Evolutionary conservation across 305 asterid species (phyloP), one percentile per base, ranked within the genome.

Genomic region (Fraxinus latifolia): DNA sequence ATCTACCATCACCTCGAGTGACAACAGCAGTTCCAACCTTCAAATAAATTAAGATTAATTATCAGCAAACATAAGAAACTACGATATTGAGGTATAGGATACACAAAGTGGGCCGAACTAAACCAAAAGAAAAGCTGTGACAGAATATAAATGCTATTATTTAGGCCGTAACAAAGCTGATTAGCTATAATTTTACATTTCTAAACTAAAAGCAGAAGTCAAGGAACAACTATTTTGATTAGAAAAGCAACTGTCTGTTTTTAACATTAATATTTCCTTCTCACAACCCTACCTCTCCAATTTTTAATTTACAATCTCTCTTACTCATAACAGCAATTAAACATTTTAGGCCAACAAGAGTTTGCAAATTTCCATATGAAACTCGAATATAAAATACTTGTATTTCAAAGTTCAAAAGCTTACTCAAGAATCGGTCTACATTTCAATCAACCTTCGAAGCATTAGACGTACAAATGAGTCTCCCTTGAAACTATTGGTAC

Each of bases 11-110:
- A 72, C 87, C 85, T 80, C 95, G 93, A 76, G 99, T 94, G 81
- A 93, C 99, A 77, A 96, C 97, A 62, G 99, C 98, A 76, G 99
- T 96, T 85, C 99, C 98, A 89, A 96, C 99, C 99, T 96, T 74
- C 85, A 60, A 82, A 33, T 9, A 11, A 25, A 77, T 53, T 15
- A 73, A 78, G 47, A 50, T 84, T 70, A 79, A 68, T 15, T n/a
- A 78, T 82, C 83, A 77, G 55, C 14, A 15, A 72, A 32, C 36
- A 68, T 17, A 75, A 53, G 65, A 36, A 11, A 74, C 53, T 29
- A 21, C 37, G n/a, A 77, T 81, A 77, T 50, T 42, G 5, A 71
- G 60, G 78, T 5, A 47, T 15, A 55, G 23, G 27, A 55, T 55
- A 55, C 67, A 55, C 67, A 55, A 55, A 55, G 67, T 72, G 55